A percentile compares a stretch with the other conserved stretches of the same genome.
These are phyloP conservation scores for Verticillium alfalfae DNA, from an alignment of 2,329 filamentous ascomycete genomes.

Conservation along the genomic window DNA sequence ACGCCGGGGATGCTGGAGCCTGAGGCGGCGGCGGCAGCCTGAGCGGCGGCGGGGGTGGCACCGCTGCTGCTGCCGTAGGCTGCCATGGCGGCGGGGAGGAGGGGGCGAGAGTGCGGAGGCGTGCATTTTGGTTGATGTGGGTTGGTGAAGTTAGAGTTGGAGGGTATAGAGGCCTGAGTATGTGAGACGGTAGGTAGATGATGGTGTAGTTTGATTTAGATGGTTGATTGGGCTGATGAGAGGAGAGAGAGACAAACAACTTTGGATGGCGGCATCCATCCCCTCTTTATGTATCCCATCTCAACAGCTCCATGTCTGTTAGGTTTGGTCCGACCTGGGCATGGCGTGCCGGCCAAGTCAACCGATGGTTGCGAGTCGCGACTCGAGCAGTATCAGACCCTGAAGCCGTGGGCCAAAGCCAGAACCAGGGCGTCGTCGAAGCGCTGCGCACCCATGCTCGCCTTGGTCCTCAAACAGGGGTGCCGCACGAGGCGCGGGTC, in stretches of 20 bases:
- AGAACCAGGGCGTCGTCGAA: background rate
- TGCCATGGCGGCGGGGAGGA: conserved; percentile 5
- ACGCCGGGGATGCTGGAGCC: background rate
- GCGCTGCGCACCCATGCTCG: background rate
- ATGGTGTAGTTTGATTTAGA: background rate
- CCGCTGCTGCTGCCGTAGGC: conserved; percentile 4
- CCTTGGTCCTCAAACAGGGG: background rate
- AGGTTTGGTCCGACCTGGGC: background rate
- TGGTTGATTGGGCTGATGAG: background rate
- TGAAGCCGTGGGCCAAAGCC: background rate
- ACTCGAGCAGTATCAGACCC: background rate
- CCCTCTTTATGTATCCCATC: background rate
- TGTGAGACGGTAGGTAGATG: background rate
- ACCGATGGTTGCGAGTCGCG: background rate
- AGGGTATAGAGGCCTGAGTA: background rate
- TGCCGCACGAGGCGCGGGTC: background rate
- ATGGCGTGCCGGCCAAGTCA: background rate
- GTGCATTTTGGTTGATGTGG: conserved; percentile 5
- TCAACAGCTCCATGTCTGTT: background rate
- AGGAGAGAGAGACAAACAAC: background rate
- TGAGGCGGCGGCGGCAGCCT: background rate
- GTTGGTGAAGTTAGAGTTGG: background rate
- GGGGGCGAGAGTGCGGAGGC: conserved; percentile 1
- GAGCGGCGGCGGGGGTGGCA: background rate
- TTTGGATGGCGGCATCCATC: background rate